Conservation (phyloP, 345 rosid species). For the Arabis alpina region DNA sequence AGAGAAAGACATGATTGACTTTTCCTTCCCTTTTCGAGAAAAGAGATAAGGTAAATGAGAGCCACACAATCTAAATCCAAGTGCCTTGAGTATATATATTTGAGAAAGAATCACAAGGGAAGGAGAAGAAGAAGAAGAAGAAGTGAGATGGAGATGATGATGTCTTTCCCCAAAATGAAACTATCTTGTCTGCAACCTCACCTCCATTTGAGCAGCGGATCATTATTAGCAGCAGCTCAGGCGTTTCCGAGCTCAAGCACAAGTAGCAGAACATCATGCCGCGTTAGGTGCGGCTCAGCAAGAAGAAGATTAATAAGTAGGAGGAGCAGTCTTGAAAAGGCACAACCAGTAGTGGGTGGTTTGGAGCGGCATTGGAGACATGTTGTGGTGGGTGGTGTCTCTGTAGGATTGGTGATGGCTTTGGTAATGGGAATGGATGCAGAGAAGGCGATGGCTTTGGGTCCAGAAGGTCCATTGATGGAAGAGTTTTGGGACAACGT, state of each 20-base stretch:
- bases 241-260: constrained; percentile 32
- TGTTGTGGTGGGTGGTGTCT: constrained; percentile 57
- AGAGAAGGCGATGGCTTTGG: constrained; percentile 73
- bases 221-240: constrained; percentile 26
- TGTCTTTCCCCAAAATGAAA: constrained; percentile 35
- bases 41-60: constrained; percentile 38
- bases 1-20: neutral
- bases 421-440: constrained; percentile 57
- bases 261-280: constrained; percentile 32
- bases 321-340: constrained; percentile 18
- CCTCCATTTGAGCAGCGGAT: constrained; percentile 28
- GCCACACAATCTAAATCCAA: constrained; percentile 38
- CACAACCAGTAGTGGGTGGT: constrained; percentile 21
- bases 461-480: constrained; percentile 87
- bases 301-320: constrained; percentile 22
- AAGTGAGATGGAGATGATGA: constrained; percentile 15
- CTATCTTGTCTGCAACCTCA: constrained; percentile 39
- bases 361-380: constrained; percentile 47
- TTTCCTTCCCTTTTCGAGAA: neutral
- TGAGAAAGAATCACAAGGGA: constrained; percentile 21
- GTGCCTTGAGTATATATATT: constrained; percentile 3
- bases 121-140: constrained; percentile 20
- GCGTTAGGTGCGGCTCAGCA: constrained; percentile 17
- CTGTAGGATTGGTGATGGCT: constrained; percentile 55
- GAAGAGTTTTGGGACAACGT: constrained; percentile 99